Evolutionary conservation across 2,329 filamentous ascomycete genomes (phyloP).

Genomic region (Venturia effusa): DNA sequence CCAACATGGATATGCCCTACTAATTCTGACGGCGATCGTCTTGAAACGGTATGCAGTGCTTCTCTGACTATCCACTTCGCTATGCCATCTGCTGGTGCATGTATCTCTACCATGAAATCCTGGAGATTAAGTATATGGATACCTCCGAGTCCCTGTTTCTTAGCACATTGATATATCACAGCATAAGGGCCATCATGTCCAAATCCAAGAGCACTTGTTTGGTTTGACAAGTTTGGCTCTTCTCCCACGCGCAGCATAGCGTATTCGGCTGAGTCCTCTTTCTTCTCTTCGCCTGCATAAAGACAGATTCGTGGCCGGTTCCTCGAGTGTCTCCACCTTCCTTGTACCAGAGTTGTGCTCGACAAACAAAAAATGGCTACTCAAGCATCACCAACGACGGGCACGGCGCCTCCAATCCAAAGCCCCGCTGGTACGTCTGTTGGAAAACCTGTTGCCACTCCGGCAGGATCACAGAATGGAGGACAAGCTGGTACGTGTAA

Average conservation of each 20-base stretch:
- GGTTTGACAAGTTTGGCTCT: not conserved
- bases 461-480: not conserved
- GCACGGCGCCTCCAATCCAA: not conserved
- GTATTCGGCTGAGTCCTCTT: not conserved
- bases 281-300: not conserved
- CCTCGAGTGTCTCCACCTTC: not conserved
- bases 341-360: not conserved
- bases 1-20: constrained; percentile 5
- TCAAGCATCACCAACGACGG: not conserved
- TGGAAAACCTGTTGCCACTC: not conserved
- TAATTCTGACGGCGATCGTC: constrained; percentile 1
- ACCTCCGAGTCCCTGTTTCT: not conserved
- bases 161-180: not conserved
- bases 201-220: not conserved
- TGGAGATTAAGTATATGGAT: not conserved
- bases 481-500: not conserved
- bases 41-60: constrained; percentile 7
- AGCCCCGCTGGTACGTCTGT: not conserved
- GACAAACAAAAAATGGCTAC: not conserved
- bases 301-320: not conserved
- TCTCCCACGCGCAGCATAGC: not conserved
- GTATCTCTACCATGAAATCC: not conserved
- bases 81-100: constrained; percentile 1
- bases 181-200: not conserved
- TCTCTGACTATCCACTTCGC: not conserved